Percentiles rank a stretch among this genome's conserved stretches.
Conservation (phyloP, 371 early-diverging fungal genomes). For the Apophysomyces sp. region DNA sequence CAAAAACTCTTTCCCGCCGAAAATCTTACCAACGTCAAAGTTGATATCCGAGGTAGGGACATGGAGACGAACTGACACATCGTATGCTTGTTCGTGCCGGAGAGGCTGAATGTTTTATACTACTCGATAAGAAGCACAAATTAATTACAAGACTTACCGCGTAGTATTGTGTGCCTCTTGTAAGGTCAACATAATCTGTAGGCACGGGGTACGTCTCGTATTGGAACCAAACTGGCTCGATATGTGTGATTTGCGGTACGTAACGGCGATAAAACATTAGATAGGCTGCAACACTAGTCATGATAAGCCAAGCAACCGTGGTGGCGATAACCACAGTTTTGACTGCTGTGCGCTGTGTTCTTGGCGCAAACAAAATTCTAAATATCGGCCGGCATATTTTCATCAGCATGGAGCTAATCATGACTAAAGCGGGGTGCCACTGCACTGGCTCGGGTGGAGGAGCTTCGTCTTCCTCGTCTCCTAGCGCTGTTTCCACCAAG, state of each 20-base stretch:
- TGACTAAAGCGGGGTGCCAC: conserved; percentile 17
- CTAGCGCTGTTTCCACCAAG: neutral
- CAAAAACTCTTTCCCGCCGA: neutral
- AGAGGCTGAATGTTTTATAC: conserved; percentile 6
- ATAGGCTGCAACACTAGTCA: conserved; percentile 46
- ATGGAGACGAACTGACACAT: conserved; percentile 68
- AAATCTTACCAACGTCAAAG: conserved; percentile 54
- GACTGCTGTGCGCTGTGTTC: conserved; percentile 36
- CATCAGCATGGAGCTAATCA: conserved; percentile 6
- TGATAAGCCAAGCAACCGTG: conserved; percentile 31
- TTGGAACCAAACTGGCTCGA: conserved; percentile 46
- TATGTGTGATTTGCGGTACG: conserved; percentile 41
- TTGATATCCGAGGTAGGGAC: conserved; percentile 85
- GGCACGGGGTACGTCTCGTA: conserved; percentile 22
- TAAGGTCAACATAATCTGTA: conserved; percentile 22
- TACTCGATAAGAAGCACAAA: neutral
- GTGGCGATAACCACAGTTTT: conserved; percentile 27
- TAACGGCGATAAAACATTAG: conserved; percentile 43
- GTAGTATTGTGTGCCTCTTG: conserved; percentile 10
- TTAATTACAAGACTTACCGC: conserved; percentile 7
- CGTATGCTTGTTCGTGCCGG: conserved; percentile 46
- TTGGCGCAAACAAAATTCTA: conserved; percentile 34
- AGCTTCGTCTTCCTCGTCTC: conserved; percentile 5
- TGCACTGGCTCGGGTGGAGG: conserved; percentile 8
- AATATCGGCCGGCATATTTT: conserved; percentile 12